These are phyloP conservation scores for Ustanciosporium gigantosporum DNA, from an alignment of 1,284 basidiomycete species.

Conservation along the genomic window DNA sequence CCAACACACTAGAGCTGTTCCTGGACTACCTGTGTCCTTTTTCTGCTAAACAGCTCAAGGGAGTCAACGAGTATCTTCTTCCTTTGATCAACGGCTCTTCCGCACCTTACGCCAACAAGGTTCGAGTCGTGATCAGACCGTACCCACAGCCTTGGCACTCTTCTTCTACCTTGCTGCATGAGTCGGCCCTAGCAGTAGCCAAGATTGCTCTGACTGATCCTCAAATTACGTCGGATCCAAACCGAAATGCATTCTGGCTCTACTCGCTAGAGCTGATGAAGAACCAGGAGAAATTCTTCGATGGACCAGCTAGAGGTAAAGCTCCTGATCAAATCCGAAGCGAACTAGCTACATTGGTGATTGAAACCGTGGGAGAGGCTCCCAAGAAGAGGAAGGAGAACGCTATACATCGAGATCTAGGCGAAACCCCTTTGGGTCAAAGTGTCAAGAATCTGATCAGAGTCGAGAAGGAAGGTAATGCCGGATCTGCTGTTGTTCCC, in stretches of 20 bases:
- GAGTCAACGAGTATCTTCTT: slow-evolving; percentile 61
- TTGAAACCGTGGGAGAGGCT: slow-evolving; percentile 65
- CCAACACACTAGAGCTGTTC: slow-evolving; percentile 83
- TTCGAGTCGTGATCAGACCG: slow-evolving; percentile 76
- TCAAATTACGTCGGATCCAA: slow-evolving; percentile 7
- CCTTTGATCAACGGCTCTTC: slow-evolving; percentile 54
- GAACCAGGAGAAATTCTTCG: slow-evolving; percentile 75
- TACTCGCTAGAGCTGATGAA: slow-evolving; percentile 71
- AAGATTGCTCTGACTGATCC: slow-evolving; percentile 63
- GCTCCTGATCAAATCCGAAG: slow-evolving; percentile 76
- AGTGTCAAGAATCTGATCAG: slow-evolving; percentile 70
- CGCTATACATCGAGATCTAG: slow-evolving; percentile 63
- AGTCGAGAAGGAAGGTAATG: slow-evolving; percentile 72
- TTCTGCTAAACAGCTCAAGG: slow-evolving; percentile 63
- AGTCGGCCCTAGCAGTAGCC: slow-evolving; percentile 76
- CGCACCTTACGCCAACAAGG: slow-evolving; percentile 70
- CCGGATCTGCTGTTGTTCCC: slow-evolving; percentile 75
- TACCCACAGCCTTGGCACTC: slow-evolving; percentile 72
- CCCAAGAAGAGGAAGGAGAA: slow-evolving; percentile 58
- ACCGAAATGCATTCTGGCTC: slow-evolving; percentile 45
- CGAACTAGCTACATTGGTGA: slow-evolving; percentile 69
- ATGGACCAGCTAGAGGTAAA: slow-evolving; percentile 72
- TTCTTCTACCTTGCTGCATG: slow-evolving; percentile 73
- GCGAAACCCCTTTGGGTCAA: slow-evolving; percentile 55
- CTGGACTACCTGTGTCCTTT: slow-evolving; percentile 67